Conservation (phyloP, 768 basidiomycete genomes). For the Gyrodon lividus region DNA sequence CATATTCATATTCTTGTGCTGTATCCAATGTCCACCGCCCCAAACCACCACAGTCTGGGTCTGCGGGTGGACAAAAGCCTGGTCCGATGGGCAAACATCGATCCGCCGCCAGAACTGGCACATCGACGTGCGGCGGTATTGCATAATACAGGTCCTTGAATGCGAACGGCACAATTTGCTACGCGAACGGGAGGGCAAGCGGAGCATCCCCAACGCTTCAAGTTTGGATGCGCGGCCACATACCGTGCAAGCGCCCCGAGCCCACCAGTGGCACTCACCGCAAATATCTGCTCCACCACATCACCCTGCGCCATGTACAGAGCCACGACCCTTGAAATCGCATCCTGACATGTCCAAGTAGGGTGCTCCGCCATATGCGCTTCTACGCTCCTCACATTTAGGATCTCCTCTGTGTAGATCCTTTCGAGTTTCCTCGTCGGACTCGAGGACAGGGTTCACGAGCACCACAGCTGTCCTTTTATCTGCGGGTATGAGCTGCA, state of each 20-base stretch:
- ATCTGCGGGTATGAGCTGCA: constrained; percentile 7
- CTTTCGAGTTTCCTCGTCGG: not conserved
- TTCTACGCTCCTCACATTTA: constrained; percentile 6
- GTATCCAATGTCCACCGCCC: constrained; percentile 18
- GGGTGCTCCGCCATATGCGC: constrained; percentile 9
- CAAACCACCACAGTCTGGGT: constrained; percentile 1
- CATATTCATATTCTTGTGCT: constrained; percentile 10
- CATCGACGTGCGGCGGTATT: constrained; percentile 10
- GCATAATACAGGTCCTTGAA: constrained; percentile 10
- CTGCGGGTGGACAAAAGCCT: constrained; percentile 2
- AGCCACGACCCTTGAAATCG: constrained; percentile 10
- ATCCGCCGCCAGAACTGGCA: constrained; percentile 16
- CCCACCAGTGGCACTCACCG: constrained; percentile 10
- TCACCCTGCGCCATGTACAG: constrained; percentile 8
- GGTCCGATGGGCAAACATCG: constrained; percentile 6
- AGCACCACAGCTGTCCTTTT: constrained; percentile 7
- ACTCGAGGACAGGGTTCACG: constrained; percentile 13
- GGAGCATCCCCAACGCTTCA: not conserved
- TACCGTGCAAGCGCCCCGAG: not conserved
- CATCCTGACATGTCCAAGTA: constrained; percentile 15
- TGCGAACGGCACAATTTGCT: constrained; percentile 17
- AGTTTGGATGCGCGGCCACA: no score
- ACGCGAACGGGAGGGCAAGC: not conserved
- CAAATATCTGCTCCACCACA: constrained; percentile 4
- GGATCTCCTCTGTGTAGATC: not conserved